phyloP scores from a whole-genome alignment of 148 eudicot genomes.

The Limonium bicolor region DNA sequence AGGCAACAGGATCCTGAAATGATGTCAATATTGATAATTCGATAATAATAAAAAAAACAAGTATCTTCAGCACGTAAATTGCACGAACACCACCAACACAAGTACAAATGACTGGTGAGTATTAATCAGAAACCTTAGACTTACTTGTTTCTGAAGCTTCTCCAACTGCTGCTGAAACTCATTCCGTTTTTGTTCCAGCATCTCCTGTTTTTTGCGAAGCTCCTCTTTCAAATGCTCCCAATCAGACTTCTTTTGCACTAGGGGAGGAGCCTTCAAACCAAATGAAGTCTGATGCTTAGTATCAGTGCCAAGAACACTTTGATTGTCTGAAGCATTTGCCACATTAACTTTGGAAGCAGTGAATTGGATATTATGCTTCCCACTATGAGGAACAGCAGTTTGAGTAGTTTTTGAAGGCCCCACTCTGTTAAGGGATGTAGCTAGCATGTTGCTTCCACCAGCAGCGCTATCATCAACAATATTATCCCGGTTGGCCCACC shows the following conservation, averaged over 20 bases:
- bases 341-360: conserved; percentile 18
- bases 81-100: too few relatives aligned
- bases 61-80: too few relatives aligned
- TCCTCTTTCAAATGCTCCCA: conserved; percentile 63
- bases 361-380: conserved; percentile 30
- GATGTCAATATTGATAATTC: too few relatives aligned
- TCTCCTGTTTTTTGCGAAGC: conserved; percentile 88
- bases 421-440: conserved; percentile 17
- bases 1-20: too few relatives aligned
- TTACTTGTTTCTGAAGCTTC: conserved; percentile 72
- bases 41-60: too few relatives aligned
- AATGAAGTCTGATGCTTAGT: conserved; percentile 26
- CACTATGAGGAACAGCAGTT: conserved; percentile 13
- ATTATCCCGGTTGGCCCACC: conserved; percentile 92
- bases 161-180: conserved; percentile 67
- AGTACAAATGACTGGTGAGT: too few relatives aligned
- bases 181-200: conserved; percentile 69
- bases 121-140: too few relatives aligned
- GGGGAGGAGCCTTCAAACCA: conserved; percentile 38
- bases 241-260: conserved; percentile 60
- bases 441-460: conserved; percentile 17
- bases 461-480: conserved; percentile 34
- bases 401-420: conserved; percentile 19
- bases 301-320: conserved; percentile 18
- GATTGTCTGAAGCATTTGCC: conserved; percentile 18